These are phyloP conservation scores for Echinochloa phyllopogon DNA, from an alignment of 176 grass and related monocot species.

Conservation along the genomic window DNA sequence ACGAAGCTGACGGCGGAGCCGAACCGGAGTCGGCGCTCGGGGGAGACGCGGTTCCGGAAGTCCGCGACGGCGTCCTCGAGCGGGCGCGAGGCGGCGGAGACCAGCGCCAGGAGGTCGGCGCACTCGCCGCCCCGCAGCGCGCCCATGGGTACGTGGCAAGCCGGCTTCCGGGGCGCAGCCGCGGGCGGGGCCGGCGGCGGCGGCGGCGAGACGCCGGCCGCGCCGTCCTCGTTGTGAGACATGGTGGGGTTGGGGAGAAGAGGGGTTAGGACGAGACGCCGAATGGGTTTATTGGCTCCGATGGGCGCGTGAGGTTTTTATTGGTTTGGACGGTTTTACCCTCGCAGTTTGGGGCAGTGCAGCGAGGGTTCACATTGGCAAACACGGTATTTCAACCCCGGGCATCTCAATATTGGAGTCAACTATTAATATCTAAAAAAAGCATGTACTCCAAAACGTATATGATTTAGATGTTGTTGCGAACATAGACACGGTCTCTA, in stretches of 20 bases:
- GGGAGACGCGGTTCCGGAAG: conserved; percentile 65
- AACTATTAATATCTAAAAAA: no score
- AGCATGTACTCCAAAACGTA: no score
- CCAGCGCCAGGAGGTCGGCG: conserved; percentile 56
- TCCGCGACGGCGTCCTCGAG: conserved; percentile 72
- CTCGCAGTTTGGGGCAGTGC: not conserved
- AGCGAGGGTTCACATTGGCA: not conserved
- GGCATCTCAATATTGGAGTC: no score
- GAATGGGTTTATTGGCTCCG: conserved; percentile 35
- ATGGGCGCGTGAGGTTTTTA: conserved; percentile 25
- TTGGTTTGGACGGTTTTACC: not conserved
- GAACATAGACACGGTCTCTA: no score
- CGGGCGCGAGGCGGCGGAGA: conserved; percentile 54
- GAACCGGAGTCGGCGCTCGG: conserved; percentile 69
- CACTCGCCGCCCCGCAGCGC: conserved; percentile 60
- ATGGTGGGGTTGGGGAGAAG: conserved; percentile 8
- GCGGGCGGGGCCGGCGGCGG: not conserved
- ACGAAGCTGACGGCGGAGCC: conserved; percentile 57
- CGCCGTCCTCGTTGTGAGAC: conserved; percentile 27
- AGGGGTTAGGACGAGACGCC: not conserved
- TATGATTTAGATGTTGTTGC: no score
- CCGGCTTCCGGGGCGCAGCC: not conserved
- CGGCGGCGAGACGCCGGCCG: conserved; percentile 18
- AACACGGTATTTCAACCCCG: no score
- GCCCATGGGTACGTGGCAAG: not conserved